phyloP scores from a whole-genome alignment of 768 basidiomycete genomes.

The Leucogyrophana mollusca region DNA sequence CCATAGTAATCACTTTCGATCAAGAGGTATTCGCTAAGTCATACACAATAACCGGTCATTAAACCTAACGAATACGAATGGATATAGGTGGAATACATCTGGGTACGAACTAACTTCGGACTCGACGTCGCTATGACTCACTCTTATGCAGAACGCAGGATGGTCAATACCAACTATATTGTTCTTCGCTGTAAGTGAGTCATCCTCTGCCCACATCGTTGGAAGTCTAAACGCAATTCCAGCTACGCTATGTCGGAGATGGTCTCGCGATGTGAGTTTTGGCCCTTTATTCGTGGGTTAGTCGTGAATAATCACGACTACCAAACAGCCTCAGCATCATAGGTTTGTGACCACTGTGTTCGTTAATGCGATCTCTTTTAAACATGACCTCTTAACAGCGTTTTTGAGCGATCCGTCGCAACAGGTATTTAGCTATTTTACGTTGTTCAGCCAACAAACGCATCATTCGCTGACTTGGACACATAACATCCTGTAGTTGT shows the following conservation, averaged over 20 bases:
- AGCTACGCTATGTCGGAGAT: conserved; percentile 4
- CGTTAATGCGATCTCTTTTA: too few species aligned
- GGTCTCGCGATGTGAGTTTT: too few species aligned
- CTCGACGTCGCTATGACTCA: too few species aligned
- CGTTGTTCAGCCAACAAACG: not conserved
- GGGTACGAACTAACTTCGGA: not conserved
- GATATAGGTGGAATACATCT: conserved; percentile 3
- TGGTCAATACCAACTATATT: not conserved
- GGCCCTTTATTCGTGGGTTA: not conserved
- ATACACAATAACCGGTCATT: not conserved
- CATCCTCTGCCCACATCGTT: not conserved
- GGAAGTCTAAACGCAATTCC: not conserved
- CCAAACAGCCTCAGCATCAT: not conserved
- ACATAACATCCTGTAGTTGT: conserved; percentile 1
- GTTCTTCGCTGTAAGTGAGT: not conserved
- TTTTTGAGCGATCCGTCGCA: too few species aligned
- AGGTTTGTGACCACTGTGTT: not conserved
- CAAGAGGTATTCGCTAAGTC: conserved; percentile 6
- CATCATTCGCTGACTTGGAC: not conserved
- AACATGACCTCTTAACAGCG: too few species aligned
- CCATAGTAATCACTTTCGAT: conserved; percentile 5
- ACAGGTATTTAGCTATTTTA: not conserved
- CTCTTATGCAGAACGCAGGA: not conserved
- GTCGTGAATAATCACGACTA: not conserved
- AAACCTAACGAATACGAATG: not conserved